Evolutionary conservation across 305 asterid genomes (phyloP), one percentile per base, ranked within the genome.

Genomic region (Petunia hybrid): DNA sequence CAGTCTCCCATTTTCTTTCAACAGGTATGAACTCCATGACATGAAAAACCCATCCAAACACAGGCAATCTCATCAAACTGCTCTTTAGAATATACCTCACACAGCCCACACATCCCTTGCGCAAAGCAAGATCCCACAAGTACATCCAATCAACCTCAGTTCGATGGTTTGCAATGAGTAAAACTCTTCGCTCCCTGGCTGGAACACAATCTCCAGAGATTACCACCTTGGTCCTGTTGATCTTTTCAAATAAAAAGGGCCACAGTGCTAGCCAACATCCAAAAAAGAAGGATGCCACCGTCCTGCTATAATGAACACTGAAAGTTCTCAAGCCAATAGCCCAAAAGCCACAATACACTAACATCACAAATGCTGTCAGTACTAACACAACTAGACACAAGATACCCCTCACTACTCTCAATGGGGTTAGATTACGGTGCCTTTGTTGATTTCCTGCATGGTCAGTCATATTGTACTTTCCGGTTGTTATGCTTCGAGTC

Each of bases 71-170:
- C 98, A 94, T 94, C 89, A 92, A 85, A 81, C 97, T 94, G 84
- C 92, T 92, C 90, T 94, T 94, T 0, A 94, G 90, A 35, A 94
- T 83, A 85, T 94, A 94, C 86, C 87, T 94, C 46, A 94, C 87
- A 73, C 77, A 91, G 38, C 97, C 97, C 55, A 86, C 87, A 14
- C 91, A 80, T n/a, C 92, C 88, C 87, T 94, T 94, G 63, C 97
- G 85, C 84, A 92, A 77, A 22, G 31, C 31, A 22, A 22, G 31
- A 22, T 22, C 31, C 31, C 31, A 22, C 31, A 22, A 22, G 31
- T 94, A 94, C 97, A 94, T 94, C 98, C 98, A 94, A 65, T 94
- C 98, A 39, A 94, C 97, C 87, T 92, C 97, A 2, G 97, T 92
- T 82, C 97, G 87, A 80, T 94, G 98, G 82, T 94, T 94, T 1